A percentile compares a stretch with the other conserved stretches of the same genome.
Evolutionary conservation across 768 basidiomycete species (phyloP).

Genomic region (Pisolithus sp.): DNA sequence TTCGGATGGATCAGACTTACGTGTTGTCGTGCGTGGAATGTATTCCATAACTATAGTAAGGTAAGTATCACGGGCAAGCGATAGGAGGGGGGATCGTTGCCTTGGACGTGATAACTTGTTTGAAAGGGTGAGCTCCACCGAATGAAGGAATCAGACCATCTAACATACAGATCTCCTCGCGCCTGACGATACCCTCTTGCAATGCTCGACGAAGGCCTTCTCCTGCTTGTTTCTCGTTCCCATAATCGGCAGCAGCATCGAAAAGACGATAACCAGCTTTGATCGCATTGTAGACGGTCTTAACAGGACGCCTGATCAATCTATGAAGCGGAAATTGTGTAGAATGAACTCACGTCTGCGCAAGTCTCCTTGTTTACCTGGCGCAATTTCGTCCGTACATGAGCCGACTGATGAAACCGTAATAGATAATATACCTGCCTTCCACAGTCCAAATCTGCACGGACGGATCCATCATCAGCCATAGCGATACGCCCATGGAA

Average conservation of each 20-base stretch:
- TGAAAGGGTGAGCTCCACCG: neutral
- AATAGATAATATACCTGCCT: conserved; percentile 33
- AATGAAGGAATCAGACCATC: neutral
- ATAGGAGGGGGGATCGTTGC: conserved; percentile 21
- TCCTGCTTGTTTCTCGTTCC: conserved; percentile 83
- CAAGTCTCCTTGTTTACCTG: conserved; percentile 56
- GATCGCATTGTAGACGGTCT: conserved; percentile 82
- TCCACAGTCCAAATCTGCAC: conserved; percentile 66
- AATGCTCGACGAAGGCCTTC: conserved; percentile 75
- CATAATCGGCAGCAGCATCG: conserved; percentile 83
- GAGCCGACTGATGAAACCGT: too few species aligned
- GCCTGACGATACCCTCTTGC: conserved; percentile 73
- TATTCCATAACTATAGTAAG: conserved; percentile 72
- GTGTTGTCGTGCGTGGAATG: conserved; percentile 75
- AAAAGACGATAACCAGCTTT: conserved; percentile 83
- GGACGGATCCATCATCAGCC: conserved; percentile 2
- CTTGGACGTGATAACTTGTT: conserved; percentile 78
- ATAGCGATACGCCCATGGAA: neutral
- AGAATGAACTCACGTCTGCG: conserved; percentile 43
- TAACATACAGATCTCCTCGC: conserved; percentile 77
- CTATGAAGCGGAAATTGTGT: neutral
- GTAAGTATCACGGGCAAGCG: conserved; percentile 3
- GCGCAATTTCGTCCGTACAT: conserved; percentile 1
- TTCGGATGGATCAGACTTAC: conserved; percentile 31
- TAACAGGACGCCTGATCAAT: conserved; percentile 3